A percentile compares a stretch with the other conserved stretches of the same genome.
Conservation (phyloP, 2,329 filamentous ascomycete species). For the Pleurostoma richardsiae region DNA sequence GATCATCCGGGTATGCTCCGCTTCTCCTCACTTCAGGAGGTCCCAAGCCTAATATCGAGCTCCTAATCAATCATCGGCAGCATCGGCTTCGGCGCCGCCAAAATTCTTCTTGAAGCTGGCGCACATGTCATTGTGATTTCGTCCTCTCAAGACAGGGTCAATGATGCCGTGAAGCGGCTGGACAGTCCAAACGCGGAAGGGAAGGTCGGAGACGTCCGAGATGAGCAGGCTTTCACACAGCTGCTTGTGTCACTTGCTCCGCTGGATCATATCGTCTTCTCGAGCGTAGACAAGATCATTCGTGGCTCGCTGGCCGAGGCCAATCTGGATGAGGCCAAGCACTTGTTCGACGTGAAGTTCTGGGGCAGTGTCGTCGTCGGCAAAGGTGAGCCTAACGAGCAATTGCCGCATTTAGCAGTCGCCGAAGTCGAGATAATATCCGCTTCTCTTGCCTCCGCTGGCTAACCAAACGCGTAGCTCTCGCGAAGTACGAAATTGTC, state of each 20-base stretch:
- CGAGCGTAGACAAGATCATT: conserved; percentile 30
- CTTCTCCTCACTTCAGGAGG: not conserved
- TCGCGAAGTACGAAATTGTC: conserved; percentile 29
- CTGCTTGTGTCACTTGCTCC: conserved; percentile 23
- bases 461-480: conserved; percentile 10
- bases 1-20: conserved; percentile 23
- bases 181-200: conserved; percentile 16
- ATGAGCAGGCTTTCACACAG: conserved; percentile 24
- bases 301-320: conserved; percentile 25
- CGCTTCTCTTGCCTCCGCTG: too few relatives aligned
- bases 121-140: conserved; percentile 27
- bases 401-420: not conserved
- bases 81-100: conserved; percentile 33
- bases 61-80: conserved; percentile 10
- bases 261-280: conserved; percentile 31
- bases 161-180: conserved; percentile 22
- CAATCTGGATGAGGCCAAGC: conserved; percentile 24
- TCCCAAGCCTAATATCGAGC: not conserved
- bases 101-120: conserved; percentile 26
- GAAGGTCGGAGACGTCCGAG: conserved; percentile 24
- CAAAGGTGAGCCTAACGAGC: conserved; percentile 17
- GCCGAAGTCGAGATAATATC: not conserved
- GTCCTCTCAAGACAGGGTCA: conserved; percentile 22
- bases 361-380: conserved; percentile 29
- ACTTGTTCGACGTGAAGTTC: conserved; percentile 32